Conservation (phyloP, 306 rosid species). For the Vigna unguiculata region DNA sequence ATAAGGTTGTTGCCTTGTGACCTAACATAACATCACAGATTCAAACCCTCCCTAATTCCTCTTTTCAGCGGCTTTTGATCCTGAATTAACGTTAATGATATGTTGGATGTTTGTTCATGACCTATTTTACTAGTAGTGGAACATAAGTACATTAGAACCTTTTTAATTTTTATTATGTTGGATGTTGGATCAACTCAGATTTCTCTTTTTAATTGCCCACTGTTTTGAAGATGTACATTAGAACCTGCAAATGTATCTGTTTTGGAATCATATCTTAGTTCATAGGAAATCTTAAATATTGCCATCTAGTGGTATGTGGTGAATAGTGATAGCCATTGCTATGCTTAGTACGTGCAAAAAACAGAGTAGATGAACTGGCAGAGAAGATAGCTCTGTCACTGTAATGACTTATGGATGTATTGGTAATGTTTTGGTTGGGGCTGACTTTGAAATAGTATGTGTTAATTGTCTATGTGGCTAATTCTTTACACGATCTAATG, state of each 20-base stretch:
- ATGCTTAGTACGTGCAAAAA: background rate
- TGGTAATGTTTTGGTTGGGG: conserved; percentile 22
- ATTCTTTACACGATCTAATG: conserved; percentile 31
- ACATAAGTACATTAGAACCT: no score
- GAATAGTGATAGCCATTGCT: background rate
- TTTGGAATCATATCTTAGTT: background rate
- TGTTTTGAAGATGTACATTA: conserved; percentile 13
- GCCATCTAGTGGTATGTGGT: background rate
- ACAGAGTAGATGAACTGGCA: conserved; percentile 12
- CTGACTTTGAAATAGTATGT: conserved; percentile 10
- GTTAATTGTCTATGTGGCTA: conserved; percentile 16
- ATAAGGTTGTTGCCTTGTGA: background rate
- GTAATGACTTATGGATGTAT: background rate
- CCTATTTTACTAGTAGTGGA: background rate
- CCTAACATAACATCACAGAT: background rate
- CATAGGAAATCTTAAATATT: background rate
- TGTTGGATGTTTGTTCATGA: conserved; percentile 7
- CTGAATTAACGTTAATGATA: conserved; percentile 11
- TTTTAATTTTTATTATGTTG: no score
- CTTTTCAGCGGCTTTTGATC: background rate
- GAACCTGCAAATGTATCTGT: conserved; percentile 12
- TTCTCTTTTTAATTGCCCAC: background rate
- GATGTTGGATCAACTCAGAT: background rate
- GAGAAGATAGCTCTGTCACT: background rate
- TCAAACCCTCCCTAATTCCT: background rate